phyloP scores from a whole-genome alignment of 192 early-diverging fungal genomes.

The Gonapodya prolifera region DNA sequence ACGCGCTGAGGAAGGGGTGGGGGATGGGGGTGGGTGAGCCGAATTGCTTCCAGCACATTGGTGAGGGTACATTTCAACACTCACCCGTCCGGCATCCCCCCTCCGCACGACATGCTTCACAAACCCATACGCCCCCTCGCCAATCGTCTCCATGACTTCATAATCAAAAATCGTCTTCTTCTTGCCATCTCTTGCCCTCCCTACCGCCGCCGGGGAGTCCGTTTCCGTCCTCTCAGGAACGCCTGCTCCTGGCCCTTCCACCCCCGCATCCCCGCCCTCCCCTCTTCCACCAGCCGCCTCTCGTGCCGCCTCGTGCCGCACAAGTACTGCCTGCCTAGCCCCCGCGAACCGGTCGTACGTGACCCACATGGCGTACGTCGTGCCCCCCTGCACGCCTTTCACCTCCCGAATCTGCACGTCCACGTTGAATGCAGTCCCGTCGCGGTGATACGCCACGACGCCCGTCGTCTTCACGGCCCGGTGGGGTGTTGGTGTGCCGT shows the following conservation, averaged over 20 bases:
- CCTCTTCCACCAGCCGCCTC: background rate
- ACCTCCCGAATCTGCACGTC: slow-evolving; percentile 46
- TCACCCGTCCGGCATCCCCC: slow-evolving; percentile 19
- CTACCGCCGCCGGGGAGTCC: too few relatives aligned
- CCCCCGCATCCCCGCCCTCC: too few relatives aligned
- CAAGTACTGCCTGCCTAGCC: background rate
- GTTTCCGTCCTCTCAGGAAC: too few relatives aligned
- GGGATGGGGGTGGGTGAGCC: too few relatives aligned
- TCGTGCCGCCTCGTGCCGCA: background rate
- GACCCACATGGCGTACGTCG: slow-evolving; percentile 49
- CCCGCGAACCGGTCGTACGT: slow-evolving; percentile 39
- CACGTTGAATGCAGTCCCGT: slow-evolving; percentile 41
- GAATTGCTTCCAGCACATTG: background rate
- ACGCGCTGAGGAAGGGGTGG: slow-evolving; percentile 17
- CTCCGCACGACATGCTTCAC: slow-evolving; percentile 42
- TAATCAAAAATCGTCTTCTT: slow-evolving; percentile 38
- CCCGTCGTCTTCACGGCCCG: slow-evolving; percentile 17
- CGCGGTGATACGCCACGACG: slow-evolving; percentile 43
- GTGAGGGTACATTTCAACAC: background rate
- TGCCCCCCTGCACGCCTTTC: slow-evolving; percentile 27
- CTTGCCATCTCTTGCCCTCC: background rate
- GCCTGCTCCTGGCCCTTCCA: too few relatives aligned
- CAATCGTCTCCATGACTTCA: slow-evolving; percentile 43
- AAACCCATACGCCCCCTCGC: slow-evolving; percentile 58
- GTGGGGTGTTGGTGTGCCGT: too few relatives aligned